phyloP scores from a whole-genome alignment of 1,139 yeast species.

The Tardiomyces depauwii region DNA sequence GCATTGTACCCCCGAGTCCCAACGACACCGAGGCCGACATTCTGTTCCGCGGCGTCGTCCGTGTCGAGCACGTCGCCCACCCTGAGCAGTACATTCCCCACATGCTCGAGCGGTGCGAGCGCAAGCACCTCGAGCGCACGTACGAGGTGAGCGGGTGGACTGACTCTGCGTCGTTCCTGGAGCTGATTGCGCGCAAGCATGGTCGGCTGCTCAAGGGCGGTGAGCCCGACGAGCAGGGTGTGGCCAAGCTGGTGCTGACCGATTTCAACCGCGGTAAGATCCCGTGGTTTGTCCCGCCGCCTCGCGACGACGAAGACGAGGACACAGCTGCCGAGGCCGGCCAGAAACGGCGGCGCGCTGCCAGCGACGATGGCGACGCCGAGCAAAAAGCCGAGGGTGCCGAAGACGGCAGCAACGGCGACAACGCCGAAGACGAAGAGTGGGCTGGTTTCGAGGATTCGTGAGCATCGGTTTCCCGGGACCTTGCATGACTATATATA shows the following conservation, averaged over 20 bases:
- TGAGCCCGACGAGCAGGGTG: conserved; percentile 93
- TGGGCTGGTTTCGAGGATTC: conserved; percentile 13
- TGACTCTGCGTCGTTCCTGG: conserved; percentile 74
- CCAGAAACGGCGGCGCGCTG: conserved; percentile 11
- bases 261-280: conserved; percentile 96
- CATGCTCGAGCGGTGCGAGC: conserved; percentile 72
- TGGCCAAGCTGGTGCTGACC: conserved; percentile 79
- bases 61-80: conserved; percentile 90
- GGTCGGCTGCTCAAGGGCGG: conserved; percentile 95
- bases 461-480: not conserved
- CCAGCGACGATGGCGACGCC: conserved; percentile 15
- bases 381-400: conserved; percentile 11
- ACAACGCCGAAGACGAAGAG: conserved; percentile 12
- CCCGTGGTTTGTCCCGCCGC: conserved; percentile 97
- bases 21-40: conserved; percentile 92
- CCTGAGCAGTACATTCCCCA: conserved; percentile 96
- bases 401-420: conserved; percentile 6
- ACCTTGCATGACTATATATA: too few species aligned
- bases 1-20: conserved; percentile 91
- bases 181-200: conserved; percentile 80
- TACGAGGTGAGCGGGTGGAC: conserved; percentile 92
- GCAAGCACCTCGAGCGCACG: conserved; percentile 88
- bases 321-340: conserved; percentile 3
- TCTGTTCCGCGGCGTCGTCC: conserved; percentile 89
- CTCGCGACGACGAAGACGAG: conserved; percentile 30